Conservation (phyloP, 202 grass and related monocot genomes). For the Zoysia matrella region DNA sequence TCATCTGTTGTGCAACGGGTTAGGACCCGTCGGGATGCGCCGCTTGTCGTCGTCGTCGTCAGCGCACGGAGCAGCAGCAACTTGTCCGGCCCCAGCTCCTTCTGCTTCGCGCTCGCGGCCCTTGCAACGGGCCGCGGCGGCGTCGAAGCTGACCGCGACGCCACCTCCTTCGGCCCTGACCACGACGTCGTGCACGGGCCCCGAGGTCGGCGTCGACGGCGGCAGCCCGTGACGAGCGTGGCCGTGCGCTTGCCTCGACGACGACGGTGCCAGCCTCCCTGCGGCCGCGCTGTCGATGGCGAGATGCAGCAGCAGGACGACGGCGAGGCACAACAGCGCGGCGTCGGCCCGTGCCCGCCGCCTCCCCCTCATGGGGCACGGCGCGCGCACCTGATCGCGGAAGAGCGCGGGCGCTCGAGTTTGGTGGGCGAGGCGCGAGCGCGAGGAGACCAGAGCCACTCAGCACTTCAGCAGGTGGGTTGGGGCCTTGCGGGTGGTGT, state of each 20-base stretch:
- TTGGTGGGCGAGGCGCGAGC: background rate
- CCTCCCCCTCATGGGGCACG: slow-evolving; percentile 47
- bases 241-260: background rate
- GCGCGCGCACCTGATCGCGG: background rate
- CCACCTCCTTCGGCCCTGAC: background rate
- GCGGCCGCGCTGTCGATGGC: background rate
- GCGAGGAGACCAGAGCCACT: background rate
- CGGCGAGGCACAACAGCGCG: slow-evolving; percentile 38
- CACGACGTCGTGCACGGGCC: background rate
- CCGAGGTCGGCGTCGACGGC: background rate
- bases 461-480: background rate
- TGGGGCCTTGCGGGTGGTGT: slow-evolving; percentile 7
- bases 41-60: slow-evolving; percentile 62
- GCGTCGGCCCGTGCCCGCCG: slow-evolving; percentile 46
- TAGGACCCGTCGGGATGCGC: slow-evolving; percentile 67
- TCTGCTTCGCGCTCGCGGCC: background rate
- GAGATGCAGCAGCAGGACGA: slow-evolving; percentile 39
- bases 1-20: slow-evolving; percentile 82
- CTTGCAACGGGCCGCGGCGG: slow-evolving; percentile 28
- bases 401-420: background rate
- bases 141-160: slow-evolving; percentile 13
- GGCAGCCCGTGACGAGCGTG: background rate
- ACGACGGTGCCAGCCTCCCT: background rate
- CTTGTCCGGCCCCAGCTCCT: background rate
- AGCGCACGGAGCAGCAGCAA: slow-evolving; percentile 11